Conservation (phyloP, 306 rosid genomes). For the Arachis hypogaea region DNA sequence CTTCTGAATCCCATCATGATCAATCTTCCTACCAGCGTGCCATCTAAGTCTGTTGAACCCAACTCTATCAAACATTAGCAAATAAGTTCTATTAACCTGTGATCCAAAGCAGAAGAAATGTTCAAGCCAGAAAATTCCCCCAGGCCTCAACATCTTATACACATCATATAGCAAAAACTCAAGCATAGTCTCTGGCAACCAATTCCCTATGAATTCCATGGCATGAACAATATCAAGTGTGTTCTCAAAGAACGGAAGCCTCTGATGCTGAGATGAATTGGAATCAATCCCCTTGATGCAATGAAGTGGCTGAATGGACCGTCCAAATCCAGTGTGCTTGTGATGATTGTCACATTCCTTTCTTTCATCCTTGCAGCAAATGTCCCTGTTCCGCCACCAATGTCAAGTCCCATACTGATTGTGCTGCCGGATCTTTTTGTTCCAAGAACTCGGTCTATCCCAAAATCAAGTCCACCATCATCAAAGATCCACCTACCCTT, state of each 20-base stretch:
- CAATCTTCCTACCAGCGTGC: slow-evolving; percentile 50
- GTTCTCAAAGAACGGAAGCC: slow-evolving; percentile 59
- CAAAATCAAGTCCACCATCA: slow-evolving; percentile 50
- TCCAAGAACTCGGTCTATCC: slow-evolving; percentile 50
- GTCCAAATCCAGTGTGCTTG: slow-evolving; percentile 57
- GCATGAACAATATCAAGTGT: slow-evolving; percentile 63
- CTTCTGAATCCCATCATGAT: slow-evolving; percentile 30
- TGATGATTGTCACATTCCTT: slow-evolving; percentile 49
- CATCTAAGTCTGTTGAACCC: slow-evolving; percentile 57
- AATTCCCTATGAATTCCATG: slow-evolving; percentile 47
- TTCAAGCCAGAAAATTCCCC: slow-evolving; percentile 63
- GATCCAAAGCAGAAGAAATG: slow-evolving; percentile 52
- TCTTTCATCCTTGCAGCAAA: slow-evolving; percentile 59
- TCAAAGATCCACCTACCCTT: slow-evolving; percentile 50
- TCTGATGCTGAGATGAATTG: slow-evolving; percentile 51
- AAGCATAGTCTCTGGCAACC: slow-evolving; percentile 56
- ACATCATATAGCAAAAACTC: slow-evolving; percentile 56
- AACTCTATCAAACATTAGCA: slow-evolving; percentile 44
- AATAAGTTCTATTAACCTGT: slow-evolving; percentile 51
- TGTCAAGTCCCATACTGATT: slow-evolving; percentile 55
- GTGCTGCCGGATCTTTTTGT: slow-evolving; percentile 41
- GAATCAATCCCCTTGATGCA: slow-evolving; percentile 57
- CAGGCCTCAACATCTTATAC: slow-evolving; percentile 59
- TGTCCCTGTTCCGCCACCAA: slow-evolving; percentile 57
- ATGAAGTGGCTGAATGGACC: slow-evolving; percentile 56